Base-by-base conservation (phyloP, 345 rosid genomes). In the Mangifera indica region DNA sequence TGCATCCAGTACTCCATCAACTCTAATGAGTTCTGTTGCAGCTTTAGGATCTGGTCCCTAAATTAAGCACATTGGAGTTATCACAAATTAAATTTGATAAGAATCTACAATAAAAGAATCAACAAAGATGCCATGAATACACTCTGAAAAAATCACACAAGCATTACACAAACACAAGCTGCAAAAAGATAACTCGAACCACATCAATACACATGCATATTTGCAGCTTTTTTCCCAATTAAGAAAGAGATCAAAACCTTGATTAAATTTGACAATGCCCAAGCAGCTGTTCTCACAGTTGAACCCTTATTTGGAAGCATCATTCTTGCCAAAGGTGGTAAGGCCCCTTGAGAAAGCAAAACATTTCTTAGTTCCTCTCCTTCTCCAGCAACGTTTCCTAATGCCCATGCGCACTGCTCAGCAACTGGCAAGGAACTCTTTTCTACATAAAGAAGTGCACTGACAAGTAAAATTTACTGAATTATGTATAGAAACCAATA, bases 381-480 rank as follows among this genome's bases (percentile, higher is more conserved):
- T 85, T 93, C 98, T 72, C 97, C 94, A 15, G 99, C 99, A 68
- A 89, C 96, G 83, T 95, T 95, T 74, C 98, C 99, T 81, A 92
- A 81, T 22, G 96, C 99, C 99, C 98, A 91, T 46, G 98, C 93
- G 70, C 98, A 93, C 79, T 93, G 98, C 91, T 93, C 99, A 59
- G 96, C 97, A 74, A 95, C 97, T 42, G 89, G 93, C 46, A 72
- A 81, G 57, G 94, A 89, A 83, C 92, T 95, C 80, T 91, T 91
- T 83, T 95, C 99, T 95, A 81, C 72, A 73, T 10, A 77, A 37
- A 46, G 29, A 74, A 64, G 63, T 61, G 49, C 68, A 78, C 75
- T 21, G 55, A 54, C 67, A 76, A 77, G 51, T 52, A 71, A 63
- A 25, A 14, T 53, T 74, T n/a, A 26, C 66, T 57, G 24, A 37